Evolutionary conservation across 768 basidiomycete genomes (phyloP), one percentile per base, ranked within the genome.

Genomic region (Phlebiopsis gigantea): DNA sequence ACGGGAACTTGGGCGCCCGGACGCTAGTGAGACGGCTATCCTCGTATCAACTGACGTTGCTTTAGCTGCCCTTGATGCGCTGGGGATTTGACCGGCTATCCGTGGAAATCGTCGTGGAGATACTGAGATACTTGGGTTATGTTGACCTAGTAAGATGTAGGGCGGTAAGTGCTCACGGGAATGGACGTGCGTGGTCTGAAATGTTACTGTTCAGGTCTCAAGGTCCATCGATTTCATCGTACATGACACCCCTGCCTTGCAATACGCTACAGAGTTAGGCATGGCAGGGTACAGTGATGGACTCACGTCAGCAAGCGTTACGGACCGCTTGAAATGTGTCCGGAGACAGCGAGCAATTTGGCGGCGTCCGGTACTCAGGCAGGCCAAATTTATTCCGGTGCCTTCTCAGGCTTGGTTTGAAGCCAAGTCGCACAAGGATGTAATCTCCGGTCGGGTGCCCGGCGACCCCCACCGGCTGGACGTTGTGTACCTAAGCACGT

Each of bases 91-190:
- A 19, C 26, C 41, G 28, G 8, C 53, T 59, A 2, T 56, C 58
- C 14, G 55, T 56, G 19, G 58, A 59, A 26, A n/a, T 59, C 10
- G 22, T 59, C 22, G 54, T 59, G 9, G 58, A 55, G 15, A 56
- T 59, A 39, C 30, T 59, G 14, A 51, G 48, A 14, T 56, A 59
- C 39, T 30, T 59, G 24, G 41, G 30, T 12, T 44, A 59, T 31
- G 31, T 25, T 21, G 54, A 59, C 47, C 49, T 59, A 21, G 24
- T 59, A 15, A 39, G 42, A 30, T 59, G 58, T 39, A 54, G 50
- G 17, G 46, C 46, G 58, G 58, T 56, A 31, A 19, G 53, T 42
- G 19, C 44, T 15, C 21, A 17, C 25, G 34, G 8, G 41, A 5
- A 30, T 10, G 50, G 34, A 34, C 17, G 15, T 6, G 6, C 5